Evolutionary conservation across 495 filamentous ascomycete species (phyloP).

Genomic region (Aspergillus diversus): DNA sequence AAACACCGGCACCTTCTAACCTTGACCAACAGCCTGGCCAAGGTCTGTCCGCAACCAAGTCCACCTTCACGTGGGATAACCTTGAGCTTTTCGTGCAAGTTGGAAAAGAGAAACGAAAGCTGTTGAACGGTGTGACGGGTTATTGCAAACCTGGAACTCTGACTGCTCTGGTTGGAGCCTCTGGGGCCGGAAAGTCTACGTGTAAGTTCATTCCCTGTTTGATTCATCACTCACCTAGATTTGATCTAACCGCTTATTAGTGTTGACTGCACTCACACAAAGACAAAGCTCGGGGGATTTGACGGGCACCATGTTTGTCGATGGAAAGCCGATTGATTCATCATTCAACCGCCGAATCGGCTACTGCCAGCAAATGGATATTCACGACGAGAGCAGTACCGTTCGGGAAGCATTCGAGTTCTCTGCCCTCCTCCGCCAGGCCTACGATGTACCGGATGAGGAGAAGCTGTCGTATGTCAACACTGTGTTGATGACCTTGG

Average conservation of each 20-base stretch:
- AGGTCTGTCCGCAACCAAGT: slow-evolving; percentile 52
- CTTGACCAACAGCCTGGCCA: slow-evolving; percentile 28
- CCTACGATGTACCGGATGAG: slow-evolving; percentile 60
- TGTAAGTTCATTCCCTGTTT: slow-evolving; percentile 47
- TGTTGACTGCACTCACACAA: slow-evolving; percentile 78
- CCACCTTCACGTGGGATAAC: slow-evolving; percentile 54
- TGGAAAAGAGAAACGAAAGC: slow-evolving; percentile 64
- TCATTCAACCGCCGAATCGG: slow-evolving; percentile 80
- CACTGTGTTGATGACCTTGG: slow-evolving; percentile 75
- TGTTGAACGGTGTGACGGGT: slow-evolving; percentile 72
- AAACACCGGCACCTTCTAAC: slow-evolving; percentile 19
- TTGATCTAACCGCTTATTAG: slow-evolving; percentile 14
- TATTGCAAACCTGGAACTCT: slow-evolving; percentile 78
- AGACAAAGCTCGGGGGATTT: slow-evolving; percentile 80
- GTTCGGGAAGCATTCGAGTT: slow-evolving; percentile 88
- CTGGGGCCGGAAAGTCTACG: slow-evolving; percentile 84
- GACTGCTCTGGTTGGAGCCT: slow-evolving; percentile 84
- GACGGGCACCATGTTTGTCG: slow-evolving; percentile 71
- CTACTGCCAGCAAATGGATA: slow-evolving; percentile 86
- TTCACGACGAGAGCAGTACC: slow-evolving; percentile 81
- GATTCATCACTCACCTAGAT: not conserved
- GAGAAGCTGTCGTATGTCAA: slow-evolving; percentile 86
- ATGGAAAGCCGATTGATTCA: slow-evolving; percentile 65
- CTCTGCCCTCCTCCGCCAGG: slow-evolving; percentile 80
- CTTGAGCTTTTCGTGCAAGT: slow-evolving; percentile 66